Evolutionary conservation across 2,329 filamentous ascomycete species (phyloP).

Genomic region (Sclerotinia sclerotiorum): DNA sequence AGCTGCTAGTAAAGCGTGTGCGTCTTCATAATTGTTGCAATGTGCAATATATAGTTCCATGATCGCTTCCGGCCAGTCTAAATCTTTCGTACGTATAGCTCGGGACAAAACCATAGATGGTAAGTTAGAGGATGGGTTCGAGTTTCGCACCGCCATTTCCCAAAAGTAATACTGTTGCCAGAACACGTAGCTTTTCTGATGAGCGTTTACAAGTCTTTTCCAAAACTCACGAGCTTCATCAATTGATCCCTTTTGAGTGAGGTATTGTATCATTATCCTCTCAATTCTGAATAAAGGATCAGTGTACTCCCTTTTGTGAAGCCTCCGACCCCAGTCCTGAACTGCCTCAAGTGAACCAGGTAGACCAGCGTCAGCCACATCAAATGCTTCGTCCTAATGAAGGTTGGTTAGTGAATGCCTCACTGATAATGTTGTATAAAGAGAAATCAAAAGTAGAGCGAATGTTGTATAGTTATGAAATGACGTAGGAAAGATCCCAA

Average conservation of each 20-base stretch:
- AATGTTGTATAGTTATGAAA: too few relatives aligned
- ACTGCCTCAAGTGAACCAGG: constrained; percentile 84
- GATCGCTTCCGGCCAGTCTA: constrained; percentile 77
- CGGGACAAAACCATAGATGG: constrained; percentile 76
- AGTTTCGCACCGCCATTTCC: constrained; percentile 64
- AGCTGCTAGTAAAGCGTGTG: constrained; percentile 70
- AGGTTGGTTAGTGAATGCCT: too few relatives aligned
- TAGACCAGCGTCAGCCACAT: constrained; percentile 88
- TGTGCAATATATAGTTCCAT: constrained; percentile 73
- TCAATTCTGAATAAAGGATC: constrained; percentile 88
- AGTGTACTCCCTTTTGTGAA: constrained; percentile 70
- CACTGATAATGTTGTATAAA: too few relatives aligned
- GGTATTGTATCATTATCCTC: constrained; percentile 86
- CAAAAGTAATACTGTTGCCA: constrained; percentile 91
- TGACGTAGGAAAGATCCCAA: too few relatives aligned
- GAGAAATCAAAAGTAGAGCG: too few relatives aligned
- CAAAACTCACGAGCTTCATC: constrained; percentile 77
- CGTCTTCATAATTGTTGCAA: constrained; percentile 87
- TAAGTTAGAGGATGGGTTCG: constrained; percentile 56
- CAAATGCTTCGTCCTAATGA: constrained; percentile 70
- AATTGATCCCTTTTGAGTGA: constrained; percentile 77
- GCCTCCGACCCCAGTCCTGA: constrained; percentile 68
- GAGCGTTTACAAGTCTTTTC: constrained; percentile 65
- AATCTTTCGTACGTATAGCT: constrained; percentile 59
- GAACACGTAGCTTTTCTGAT: constrained; percentile 83